Evolutionary conservation across 768 basidiomycete species (phyloP), one percentile per base, ranked within the genome.

Genomic region (Phallus indusiatus): DNA sequence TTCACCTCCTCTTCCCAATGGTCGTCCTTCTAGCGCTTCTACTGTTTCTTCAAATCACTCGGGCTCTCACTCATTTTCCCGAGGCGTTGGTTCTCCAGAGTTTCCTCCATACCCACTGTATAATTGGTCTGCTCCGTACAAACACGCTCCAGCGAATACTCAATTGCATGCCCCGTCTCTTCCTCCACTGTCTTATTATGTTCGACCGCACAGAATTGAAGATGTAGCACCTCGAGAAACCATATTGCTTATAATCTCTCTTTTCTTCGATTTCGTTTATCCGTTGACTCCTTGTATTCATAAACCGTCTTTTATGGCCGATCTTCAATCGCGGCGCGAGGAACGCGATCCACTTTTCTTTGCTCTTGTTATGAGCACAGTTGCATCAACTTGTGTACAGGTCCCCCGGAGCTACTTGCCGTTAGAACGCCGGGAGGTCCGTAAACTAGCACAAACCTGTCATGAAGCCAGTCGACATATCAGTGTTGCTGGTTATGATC

Each of bases 261-360:
- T 94, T 12, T 96, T 92, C 74, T 95, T 94, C 68, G 93, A 94
- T 70, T 95, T 90, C 68, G 90, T 94, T 52, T 93, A 93, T 70
- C 88, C 90, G 9, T 78, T 95, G 34, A 94, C 90, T 9, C 93
- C 93, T 5, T 92, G 89, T 70, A 74, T 96, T 48, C 94, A 96
- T 74, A 88, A 88, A 67, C 90, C 90, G 24, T 89, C 88, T 1
- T 94, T 94, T 70, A 86, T 92, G 82, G 86, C 88, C n/a, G 93
- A 93, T 72, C 75, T 96, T 33, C 83, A 86, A 62, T 76, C 82
- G 0, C 81, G 81, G 47, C 73, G 90, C 60, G 93, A 94, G 72
- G 90, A 94, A 67, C 81, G 83, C 18, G 89, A 94, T 65, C 90
- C 91, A 24, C 81, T 94, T 42, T 95, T 94, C 75, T 94, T 90